phyloP scores from a whole-genome alignment of 768 basidiomycete genomes.

The Suillus lakei region DNA sequence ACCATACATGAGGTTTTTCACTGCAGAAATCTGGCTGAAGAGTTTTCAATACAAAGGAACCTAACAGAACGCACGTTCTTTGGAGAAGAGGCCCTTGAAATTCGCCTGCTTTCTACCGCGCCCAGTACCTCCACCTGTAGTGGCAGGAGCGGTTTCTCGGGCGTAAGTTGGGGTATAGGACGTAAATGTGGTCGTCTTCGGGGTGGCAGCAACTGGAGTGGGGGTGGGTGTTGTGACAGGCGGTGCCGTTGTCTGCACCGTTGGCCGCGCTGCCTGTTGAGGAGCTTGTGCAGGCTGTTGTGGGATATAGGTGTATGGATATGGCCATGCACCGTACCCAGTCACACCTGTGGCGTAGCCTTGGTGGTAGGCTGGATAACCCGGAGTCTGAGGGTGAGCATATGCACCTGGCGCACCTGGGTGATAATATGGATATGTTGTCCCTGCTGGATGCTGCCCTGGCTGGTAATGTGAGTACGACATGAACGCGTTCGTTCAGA shows the following conservation, averaged over 20 bases:
- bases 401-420: constrained; percentile 51
- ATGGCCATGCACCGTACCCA: constrained; percentile 72
- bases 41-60: constrained; percentile 16
- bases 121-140: constrained; percentile 44
- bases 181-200: constrained; percentile 54
- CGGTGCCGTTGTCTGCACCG: constrained; percentile 28
- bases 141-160: constrained; percentile 51
- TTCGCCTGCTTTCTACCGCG: constrained; percentile 69
- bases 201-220: constrained; percentile 34
- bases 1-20: constrained; percentile 88
- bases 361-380: constrained; percentile 50
- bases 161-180: constrained; percentile 57
- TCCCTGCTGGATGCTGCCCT: constrained; percentile 42
- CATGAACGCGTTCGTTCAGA: constrained; percentile 21
- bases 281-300: constrained; percentile 39
- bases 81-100: constrained; percentile 76
- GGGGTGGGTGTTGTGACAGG: constrained; percentile 36
- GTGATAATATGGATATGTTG: constrained; percentile 67
- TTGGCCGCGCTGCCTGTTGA: constrained; percentile 35
- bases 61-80: constrained; percentile 65
- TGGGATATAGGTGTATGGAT: constrained; percentile 64
- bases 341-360: constrained; percentile 69
- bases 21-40: constrained; percentile 41
- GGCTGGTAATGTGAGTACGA: constrained; percentile 43
- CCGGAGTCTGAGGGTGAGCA: constrained; percentile 41